Evolutionary conservation across 140 eudicot genomes (phyloP), one percentile per base, ranked within the genome.

Genomic region (Ambrosia hybrid): DNA sequence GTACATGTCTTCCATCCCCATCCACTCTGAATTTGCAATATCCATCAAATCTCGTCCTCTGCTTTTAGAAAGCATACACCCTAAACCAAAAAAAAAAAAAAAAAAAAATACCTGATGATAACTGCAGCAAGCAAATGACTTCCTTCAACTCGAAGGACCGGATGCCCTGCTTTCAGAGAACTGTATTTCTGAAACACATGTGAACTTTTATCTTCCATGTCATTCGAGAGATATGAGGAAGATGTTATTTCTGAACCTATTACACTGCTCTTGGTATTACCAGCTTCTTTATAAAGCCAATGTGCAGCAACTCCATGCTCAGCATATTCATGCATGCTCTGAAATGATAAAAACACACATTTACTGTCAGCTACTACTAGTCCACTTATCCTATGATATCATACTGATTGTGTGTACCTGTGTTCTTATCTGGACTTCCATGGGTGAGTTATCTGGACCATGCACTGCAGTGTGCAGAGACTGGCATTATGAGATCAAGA

Each of bases 291-390:
- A 77, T 92, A 92, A 79, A 92, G 98, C 98, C 98, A 92, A 77
- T 92, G 98, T 13, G 98, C 96, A 68, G 98, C 98, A 59, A 89
- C 89, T 67, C 96, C 98, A 80, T 92, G 98, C 72, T 92, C 98
- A 63, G 98, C 98, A 83, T 89, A 89, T 43, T 92, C 95, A 76
- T 92, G 98, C 98, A 92, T 92, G 79, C 92, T 89, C 98, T 92
- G 57, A 73, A 84, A 30, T 58, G 41, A 71, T 10, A 59, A 30
- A 21, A 34, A 60, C 4, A 37, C 53, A 37, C 13, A 57, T 17
- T 58, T 60, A 38, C 49, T 41, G 36, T 52, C 63, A 79, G 61
- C 78, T 81, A 59, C 38, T 49, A 17, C 37, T 55, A 15, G 38
- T 61, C 48, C 48, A 55, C 21, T 60, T 5, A 8, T 37, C 51